These are phyloP conservation scores for Dissophora ornata DNA, from an alignment of 192 early-diverging fungal species.

Conservation along the genomic window DNA sequence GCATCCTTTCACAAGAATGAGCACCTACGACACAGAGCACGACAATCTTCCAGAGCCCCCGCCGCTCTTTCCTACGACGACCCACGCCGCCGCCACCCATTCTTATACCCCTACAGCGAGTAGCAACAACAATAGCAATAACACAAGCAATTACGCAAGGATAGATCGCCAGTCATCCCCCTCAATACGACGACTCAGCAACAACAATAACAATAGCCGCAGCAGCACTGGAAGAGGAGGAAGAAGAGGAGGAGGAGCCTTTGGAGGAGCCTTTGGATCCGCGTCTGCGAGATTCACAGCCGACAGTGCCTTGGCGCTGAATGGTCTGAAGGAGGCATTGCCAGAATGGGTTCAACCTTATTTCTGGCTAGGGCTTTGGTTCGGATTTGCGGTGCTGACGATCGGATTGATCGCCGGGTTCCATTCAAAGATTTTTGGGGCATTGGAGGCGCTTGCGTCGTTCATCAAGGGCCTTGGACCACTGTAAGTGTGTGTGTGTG, in stretches of 20 bases:
- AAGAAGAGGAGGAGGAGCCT: too few species aligned
- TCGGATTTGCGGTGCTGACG: constrained; percentile 38
- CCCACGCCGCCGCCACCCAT: not conserved
- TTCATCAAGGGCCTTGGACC: constrained; percentile 54
- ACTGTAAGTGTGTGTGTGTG: constrained; percentile 32
- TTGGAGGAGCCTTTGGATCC: not conserved
- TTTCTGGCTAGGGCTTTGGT: constrained; percentile 46
- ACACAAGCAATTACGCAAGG: not conserved
- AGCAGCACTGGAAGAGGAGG: too few species aligned
- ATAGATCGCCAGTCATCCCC: constrained; percentile 14
- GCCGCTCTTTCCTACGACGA: constrained; percentile 1
- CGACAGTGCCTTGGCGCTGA: constrained; percentile 2
- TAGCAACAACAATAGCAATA: not conserved
- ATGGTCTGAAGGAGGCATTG: constrained; percentile 1
- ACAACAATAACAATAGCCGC: too few species aligned
- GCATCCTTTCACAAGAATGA: not conserved
- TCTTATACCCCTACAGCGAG: constrained; percentile 2
- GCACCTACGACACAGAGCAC: not conserved
- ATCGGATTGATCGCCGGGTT: constrained; percentile 43
- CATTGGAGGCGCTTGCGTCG: constrained; percentile 51
- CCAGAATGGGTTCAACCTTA: constrained; percentile 20
- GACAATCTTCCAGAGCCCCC: not conserved
- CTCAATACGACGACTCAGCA: not conserved
- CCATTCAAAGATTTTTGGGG: constrained; percentile 53
- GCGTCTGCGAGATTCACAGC: constrained; percentile 15